Evolutionary conservation across 805 yeast species (phyloP), one percentile per base, ranked within the genome.

Genomic region (Ogataea nakhonphanomensis): DNA sequence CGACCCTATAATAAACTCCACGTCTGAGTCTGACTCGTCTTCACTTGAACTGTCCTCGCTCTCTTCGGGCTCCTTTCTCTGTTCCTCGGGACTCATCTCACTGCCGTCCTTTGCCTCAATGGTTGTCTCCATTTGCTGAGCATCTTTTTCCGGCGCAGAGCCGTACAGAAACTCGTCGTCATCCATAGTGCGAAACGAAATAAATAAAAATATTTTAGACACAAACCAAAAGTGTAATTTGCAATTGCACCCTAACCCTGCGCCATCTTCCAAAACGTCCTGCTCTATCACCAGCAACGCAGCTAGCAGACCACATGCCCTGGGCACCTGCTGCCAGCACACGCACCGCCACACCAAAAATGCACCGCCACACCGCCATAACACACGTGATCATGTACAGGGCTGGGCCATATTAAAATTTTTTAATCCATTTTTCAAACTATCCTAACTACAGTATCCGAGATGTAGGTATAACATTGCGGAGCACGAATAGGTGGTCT

Each of bases 1-100:
- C 11, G 59, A 55, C 7, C 81, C 82, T 35, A 90, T 84, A 34
- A 90, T 84, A 56, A 91, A 84, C 61, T 90, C 96, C 25, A 90
- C 82, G 45, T 76, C 83, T n/a, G 69, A 66, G 31, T 71, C 78
- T 9, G 64, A 74, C 11, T 66, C 73, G 3, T 64, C 70, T 3
- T 67, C 71, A 27, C 40, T 28, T 7, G 45, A 37, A n/a, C 43
- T 33, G 33, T 36, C 58, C 13, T 49, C 61, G 30, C 61, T 27
- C 42, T 52, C 9, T 12, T 15, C 33, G n/a, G 26, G 4, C 49
- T 44, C 17, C 31, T 33, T 37, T n/a, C 35, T 65, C 12, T 49
- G 60, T 12, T 61, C 55, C 25, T 57, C 52, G 34, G 57, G 42
- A 37, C 53, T 35, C 39, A 37, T 25, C 33, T 41, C 53, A 12